phyloP scores from a whole-genome alignment of 495 filamentous ascomycete species.

The Penicillium crystallinum region DNA sequence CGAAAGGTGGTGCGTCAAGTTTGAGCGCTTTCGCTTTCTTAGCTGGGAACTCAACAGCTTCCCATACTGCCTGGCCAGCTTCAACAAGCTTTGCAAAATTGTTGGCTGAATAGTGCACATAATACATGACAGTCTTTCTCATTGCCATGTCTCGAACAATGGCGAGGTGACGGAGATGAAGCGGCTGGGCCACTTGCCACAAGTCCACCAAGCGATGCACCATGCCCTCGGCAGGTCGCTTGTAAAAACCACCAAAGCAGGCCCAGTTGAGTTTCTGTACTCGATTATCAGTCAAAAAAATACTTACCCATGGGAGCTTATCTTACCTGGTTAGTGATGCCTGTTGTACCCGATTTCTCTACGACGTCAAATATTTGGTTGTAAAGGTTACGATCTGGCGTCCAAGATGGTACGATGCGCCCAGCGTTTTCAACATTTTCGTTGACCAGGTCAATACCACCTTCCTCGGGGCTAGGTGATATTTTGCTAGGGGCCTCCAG shows the following conservation, averaged over 20 bases:
- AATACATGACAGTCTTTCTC: constrained; percentile 48
- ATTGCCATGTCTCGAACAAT: constrained; percentile 58
- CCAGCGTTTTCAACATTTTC: constrained; percentile 31
- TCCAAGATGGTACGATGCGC: constrained; percentile 50
- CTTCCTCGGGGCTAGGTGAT: constrained; percentile 12
- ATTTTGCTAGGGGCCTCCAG: constrained; percentile 20
- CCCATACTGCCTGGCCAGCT: constrained; percentile 49
- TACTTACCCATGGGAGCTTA: background rate
- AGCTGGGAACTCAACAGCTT: constrained; percentile 49
- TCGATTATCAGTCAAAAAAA: constrained; percentile 1
- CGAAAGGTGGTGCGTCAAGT: constrained; percentile 27
- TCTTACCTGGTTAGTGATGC: constrained; percentile 49
- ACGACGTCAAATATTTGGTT: constrained; percentile 54
- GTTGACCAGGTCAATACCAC: constrained; percentile 17
- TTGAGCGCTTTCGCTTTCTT: constrained; percentile 31
- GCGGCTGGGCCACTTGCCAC: constrained; percentile 59
- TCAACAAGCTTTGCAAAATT: constrained; percentile 57
- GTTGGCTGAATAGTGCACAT: constrained; percentile 51
- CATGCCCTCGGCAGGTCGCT: constrained; percentile 52
- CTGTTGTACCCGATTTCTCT: constrained; percentile 43
- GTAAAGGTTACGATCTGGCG: constrained; percentile 42
- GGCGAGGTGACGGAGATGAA: constrained; percentile 56
- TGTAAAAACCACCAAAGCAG: constrained; percentile 51
- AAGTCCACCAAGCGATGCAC: constrained; percentile 52
- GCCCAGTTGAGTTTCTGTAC: constrained; percentile 43